Evolutionary conservation across 2,329 filamentous ascomycete genomes (phyloP), one percentile per base, ranked within the genome.

Genomic region (Phaeosphaeria sp.): DNA sequence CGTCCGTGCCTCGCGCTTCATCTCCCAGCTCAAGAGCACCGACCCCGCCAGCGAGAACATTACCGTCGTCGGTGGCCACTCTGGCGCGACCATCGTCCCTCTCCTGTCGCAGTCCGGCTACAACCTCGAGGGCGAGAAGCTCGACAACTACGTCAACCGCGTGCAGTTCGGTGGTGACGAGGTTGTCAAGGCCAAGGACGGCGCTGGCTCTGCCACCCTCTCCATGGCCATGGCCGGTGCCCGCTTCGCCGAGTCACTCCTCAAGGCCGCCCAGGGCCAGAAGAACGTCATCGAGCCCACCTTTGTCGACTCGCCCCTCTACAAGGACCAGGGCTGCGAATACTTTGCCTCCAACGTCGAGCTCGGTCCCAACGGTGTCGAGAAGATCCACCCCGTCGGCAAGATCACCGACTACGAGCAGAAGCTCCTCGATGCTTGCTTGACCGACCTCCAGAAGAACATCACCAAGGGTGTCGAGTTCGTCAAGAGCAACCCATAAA

Each of bases 121-220:
- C 88, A 88, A 91, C 76, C 91, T 98, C 74, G 84, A 87, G 73
- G 90, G 92, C 80, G 85, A 93, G 80, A 84, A 88, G 76, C 86
- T 87, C 61, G 87, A 88, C 66, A 86, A 86, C 63, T 92, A 98
- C 74, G 84, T 98, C 82, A 89, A 93, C 81, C 93, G 95, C 80
- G 95, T 98, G 76, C 94, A 98, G 85, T 98, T 98, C 80, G 94
- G 95, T 81, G 94, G 94, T 86, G 94, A 98, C 80, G 94, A 98
- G 89, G 94, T 98, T 71, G 94, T 98, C 84, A 88, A 97, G 89
- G 95, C 94, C 82, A 98, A 98, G 91, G 93, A 94, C 78, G 95
- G 94, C 81, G 93, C 93, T 75, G 94, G 94, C 74, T 97, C 93
- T 71, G 94, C 94, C 78, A 98, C 94, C 65, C 91, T 98, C 73